A percentile compares a stretch with the other conserved stretches of the same genome.
phyloP scores from a whole-genome alignment of 768 basidiomycete species.

The Myochromella boudieri region DNA sequence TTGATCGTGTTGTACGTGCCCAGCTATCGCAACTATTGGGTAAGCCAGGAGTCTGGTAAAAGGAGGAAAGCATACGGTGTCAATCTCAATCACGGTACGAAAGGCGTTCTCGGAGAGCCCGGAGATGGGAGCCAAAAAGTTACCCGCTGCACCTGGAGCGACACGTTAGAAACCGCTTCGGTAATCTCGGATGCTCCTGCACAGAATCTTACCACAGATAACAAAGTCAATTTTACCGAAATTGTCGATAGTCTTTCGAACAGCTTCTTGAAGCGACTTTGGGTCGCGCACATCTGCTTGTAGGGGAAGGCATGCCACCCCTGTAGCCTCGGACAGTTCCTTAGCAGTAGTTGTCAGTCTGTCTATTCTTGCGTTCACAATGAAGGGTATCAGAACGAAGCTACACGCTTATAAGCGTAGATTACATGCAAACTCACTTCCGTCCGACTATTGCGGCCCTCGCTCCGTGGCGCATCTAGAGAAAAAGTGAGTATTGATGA shows the following conservation, averaged over 20 bases:
- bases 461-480: conserved; percentile 82
- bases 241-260: conserved; percentile 65
- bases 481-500: background rate
- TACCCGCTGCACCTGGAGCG: conserved; percentile 83
- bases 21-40: conserved; percentile 47
- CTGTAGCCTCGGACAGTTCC: conserved; percentile 70
- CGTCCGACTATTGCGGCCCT: conserved; percentile 81
- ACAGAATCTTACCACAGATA: conserved; percentile 68
- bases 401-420: too few relatives aligned
- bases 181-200: background rate
- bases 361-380: conserved; percentile 52
- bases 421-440: conserved; percentile 54
- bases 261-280: conserved; percentile 71
- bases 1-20: conserved; percentile 96
- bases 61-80: conserved; percentile 57
- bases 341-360: conserved; percentile 68
- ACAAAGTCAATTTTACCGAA: conserved; percentile 94
- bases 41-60: background rate
- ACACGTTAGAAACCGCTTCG: background rate
- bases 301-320: conserved; percentile 65
- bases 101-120: conserved; percentile 88
- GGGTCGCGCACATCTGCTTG: conserved; percentile 86
- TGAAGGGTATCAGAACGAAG: too few relatives aligned
- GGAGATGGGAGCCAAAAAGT: conserved; percentile 88
- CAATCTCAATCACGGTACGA: conserved; percentile 90